Evolutionary conservation across 2,329 filamentous ascomycete species (phyloP).

Genomic region (Monosporascus sp.): DNA sequence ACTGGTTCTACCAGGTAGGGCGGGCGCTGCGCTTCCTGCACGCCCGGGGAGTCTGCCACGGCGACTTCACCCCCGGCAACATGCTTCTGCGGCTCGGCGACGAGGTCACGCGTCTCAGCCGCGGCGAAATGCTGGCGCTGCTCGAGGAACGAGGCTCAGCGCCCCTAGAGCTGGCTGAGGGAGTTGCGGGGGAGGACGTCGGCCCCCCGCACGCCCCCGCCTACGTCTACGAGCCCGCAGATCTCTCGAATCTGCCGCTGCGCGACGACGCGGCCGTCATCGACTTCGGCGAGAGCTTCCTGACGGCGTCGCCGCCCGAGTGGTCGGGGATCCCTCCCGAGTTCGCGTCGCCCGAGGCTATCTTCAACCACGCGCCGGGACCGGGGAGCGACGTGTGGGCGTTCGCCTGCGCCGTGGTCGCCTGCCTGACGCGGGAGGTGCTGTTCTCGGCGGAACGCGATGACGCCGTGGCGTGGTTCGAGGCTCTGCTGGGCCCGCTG

Average conservation of each 20-base stretch:
- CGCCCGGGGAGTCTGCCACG: slow-evolving; percentile 1
- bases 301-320: neutral
- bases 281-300: slow-evolving; percentile 3
- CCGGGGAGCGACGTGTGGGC: slow-evolving; percentile 1
- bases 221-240: neutral
- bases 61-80: slow-evolving; percentile 1
- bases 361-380: neutral
- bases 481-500: neutral
- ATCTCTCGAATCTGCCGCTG: neutral
- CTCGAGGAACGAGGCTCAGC: neutral
- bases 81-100: neutral
- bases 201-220: neutral
- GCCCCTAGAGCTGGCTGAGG: too few relatives aligned
- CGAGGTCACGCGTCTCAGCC: neutral
- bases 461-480: neutral
- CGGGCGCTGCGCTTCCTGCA: slow-evolving; percentile 1
- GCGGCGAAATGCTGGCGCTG: neutral
- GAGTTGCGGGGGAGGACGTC: too few relatives aligned
- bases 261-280: neutral
- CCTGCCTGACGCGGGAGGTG: neutral
- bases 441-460: neutral
- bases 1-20: neutral
- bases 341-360: slow-evolving; percentile 1
- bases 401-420: slow-evolving; percentile 1
- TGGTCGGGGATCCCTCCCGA: neutral